Percentiles rank a stretch among this genome's conserved stretches.
These are phyloP conservation scores for Umbilicus rupestris DNA, from an alignment of 164 flowering plant species.

Conservation along the genomic window DNA sequence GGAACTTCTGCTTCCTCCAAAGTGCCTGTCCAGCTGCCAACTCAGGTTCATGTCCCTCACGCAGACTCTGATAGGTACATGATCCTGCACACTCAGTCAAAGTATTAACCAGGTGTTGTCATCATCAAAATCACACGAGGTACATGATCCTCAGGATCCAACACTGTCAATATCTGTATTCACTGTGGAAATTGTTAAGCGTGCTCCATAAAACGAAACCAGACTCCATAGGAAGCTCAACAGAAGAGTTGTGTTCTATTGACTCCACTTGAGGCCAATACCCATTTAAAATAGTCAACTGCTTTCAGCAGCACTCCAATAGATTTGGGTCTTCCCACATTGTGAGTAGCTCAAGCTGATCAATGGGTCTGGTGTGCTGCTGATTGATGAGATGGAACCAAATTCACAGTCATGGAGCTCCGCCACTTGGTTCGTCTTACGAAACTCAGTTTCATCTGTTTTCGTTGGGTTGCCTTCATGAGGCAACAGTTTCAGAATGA, in stretches of 20 bases:
- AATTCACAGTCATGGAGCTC: background rate
- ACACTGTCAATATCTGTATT: too few relatives aligned
- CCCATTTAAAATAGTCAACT: background rate
- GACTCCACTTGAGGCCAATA: background rate
- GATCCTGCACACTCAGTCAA: too few relatives aligned
- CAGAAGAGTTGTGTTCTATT: background rate
- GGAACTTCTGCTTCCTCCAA: too few relatives aligned
- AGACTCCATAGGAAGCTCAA: slow-evolving; percentile 29
- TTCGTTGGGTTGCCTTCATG: background rate
- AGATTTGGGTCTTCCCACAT: background rate
- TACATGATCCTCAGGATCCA: too few relatives aligned
- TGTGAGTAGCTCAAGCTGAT: background rate
- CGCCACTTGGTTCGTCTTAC: background rate
- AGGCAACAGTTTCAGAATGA: background rate
- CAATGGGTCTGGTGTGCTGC: background rate
- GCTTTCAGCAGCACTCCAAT: background rate
- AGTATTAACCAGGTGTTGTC: too few relatives aligned
- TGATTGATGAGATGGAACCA: background rate
- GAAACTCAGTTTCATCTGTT: background rate
- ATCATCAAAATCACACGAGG: too few relatives aligned
- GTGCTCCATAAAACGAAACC: slow-evolving; percentile 37
- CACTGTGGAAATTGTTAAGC: too few relatives aligned
- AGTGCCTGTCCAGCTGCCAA: too few relatives aligned
- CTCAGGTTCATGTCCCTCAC: too few relatives aligned
- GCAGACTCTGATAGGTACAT: too few relatives aligned